Conservation (phyloP, 345 rosid species). For the Erucastrum elatum region DNA sequence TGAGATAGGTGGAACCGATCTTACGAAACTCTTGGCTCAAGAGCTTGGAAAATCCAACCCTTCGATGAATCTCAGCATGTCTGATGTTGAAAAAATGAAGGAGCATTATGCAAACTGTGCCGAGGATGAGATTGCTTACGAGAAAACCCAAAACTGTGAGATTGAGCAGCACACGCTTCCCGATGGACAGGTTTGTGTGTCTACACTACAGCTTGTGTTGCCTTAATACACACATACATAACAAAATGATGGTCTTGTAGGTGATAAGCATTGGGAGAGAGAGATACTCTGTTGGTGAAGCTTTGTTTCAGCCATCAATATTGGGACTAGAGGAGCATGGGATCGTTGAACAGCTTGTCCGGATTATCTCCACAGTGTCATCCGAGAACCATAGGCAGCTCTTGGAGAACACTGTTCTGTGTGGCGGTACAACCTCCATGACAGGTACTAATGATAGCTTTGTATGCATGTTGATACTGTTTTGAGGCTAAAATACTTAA, state of each 20-base stretch:
- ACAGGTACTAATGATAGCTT: conserved; percentile 60
- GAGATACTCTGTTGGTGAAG: conserved; percentile 85
- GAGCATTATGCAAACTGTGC: conserved; percentile 80
- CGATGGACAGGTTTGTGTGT: conserved; percentile 83
- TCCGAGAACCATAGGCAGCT: conserved; percentile 95
- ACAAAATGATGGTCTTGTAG: conserved; percentile 42
- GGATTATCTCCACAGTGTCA: conserved; percentile 78
- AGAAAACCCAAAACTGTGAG: conserved; percentile 49
- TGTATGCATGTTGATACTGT: conserved; percentile 17
- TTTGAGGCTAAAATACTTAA: background rate
- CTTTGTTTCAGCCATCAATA: conserved; percentile 92
- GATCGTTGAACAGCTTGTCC: conserved; percentile 96
- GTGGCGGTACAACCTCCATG: conserved; percentile 95
- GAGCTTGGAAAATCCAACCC: conserved; percentile 87
- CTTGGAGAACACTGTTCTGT: conserved; percentile 93
- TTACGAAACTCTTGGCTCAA: conserved; percentile 73
- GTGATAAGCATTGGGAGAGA: conserved; percentile 90
- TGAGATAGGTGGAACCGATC: conserved; percentile 87
- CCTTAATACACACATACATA: conserved; percentile 23
- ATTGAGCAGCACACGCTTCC: conserved; percentile 85
- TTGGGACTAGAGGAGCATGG: conserved; percentile 88
- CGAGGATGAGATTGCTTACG: conserved; percentile 80
- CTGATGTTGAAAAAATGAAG: conserved; percentile 75
- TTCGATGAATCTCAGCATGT: conserved; percentile 52
- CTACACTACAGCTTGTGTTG: conserved; percentile 35